Base-by-base conservation (phyloP, 495 filamentous ascomycete genomes). In the Bacidia gigantensis region DNA sequence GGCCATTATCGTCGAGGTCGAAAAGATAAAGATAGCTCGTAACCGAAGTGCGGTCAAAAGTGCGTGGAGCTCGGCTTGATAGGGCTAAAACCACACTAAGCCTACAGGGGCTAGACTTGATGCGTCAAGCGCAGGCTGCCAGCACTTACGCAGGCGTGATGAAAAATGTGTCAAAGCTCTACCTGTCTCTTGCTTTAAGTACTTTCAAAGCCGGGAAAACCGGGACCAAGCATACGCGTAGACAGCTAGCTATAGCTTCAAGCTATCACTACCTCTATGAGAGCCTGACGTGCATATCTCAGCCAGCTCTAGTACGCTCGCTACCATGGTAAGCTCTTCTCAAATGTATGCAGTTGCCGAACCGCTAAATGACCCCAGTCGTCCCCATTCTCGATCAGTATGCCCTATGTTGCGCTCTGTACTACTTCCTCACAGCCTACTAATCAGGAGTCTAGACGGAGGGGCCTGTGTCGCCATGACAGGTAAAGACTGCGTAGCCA, bases 401-500 rank as follows among this genome's bases (percentile, higher is more conserved):
- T 64, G 79, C 55, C 51, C 57, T 57, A 23, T 18, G 20, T 14
- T n/a, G n/a, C n/a, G n/a, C n/a, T n/a, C n/a, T n/a, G 25, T 0
- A 5, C 20, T 2, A 24, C 44, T 22, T 47, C 52, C 14, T 38
- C 10, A 46, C 12, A 21, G 3, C 41, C 29, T 14, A 14, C 29
- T 14, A 35, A 14, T 35, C 29, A 5, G 5, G 14, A 44, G 24
- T 51, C 43, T 64, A 95, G 88, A 95, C 78, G 89, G 89, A 71
- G 89, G 89, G 67, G 89, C 89, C 72, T 89, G 84, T 72, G 86
- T 95, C 61, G 89, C 87, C 66, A 98, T 97, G 92, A 88, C 92
- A 51, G 92, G 92, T 75, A 97, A 97, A 69, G 87, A 95, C 81
- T 98, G 92, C 69, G 92, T 98, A 40, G 92, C 92, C 69, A 97